phyloP scores from a whole-genome alignment of 257 asterid genomes.

The Lavandula angustifolia region DNA sequence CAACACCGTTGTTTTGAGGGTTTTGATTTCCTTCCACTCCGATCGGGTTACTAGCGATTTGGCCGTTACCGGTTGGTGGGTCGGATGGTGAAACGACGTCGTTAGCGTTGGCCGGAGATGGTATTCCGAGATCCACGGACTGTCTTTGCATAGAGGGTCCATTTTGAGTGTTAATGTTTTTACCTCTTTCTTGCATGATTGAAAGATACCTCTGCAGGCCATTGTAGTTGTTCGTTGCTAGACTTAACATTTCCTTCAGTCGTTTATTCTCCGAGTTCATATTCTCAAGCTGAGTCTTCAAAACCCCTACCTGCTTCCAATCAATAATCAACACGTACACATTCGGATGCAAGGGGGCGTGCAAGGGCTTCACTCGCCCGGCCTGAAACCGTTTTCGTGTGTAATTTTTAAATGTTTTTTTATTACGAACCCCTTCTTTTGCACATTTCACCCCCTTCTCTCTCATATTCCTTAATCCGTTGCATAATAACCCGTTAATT shows the following conservation, averaged over 20 bases:
- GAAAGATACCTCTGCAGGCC: conserved; percentile 59
- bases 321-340: neutral
- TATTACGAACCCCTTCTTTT: too few species aligned
- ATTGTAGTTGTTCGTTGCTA: conserved; percentile 49
- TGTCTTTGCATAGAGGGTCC: conserved; percentile 52
- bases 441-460: too few species aligned
- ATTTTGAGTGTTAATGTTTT: conserved; percentile 28
- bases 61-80: conserved; percentile 39
- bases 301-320: conserved; percentile 41
- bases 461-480: too few species aligned
- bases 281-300: conserved; percentile 58
- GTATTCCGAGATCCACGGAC: conserved; percentile 63
- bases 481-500: too few species aligned
- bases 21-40: conserved; percentile 41
- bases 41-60: conserved; percentile 25
- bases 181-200: conserved; percentile 39
- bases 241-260: conserved; percentile 51
- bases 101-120: conserved; percentile 34
- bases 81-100: conserved; percentile 51
- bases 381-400: too few species aligned
- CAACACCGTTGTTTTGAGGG: conserved; percentile 51
- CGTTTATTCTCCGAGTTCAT: conserved; percentile 59
- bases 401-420: too few species aligned
- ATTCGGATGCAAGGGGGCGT: too few species aligned
- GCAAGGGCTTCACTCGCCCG: too few species aligned